Percentiles rank a stretch among this genome's conserved stretches.
These are phyloP conservation scores for Penicillium sp. DNA, from an alignment of 2,329 filamentous ascomycete species.

Conservation along the genomic window DNA sequence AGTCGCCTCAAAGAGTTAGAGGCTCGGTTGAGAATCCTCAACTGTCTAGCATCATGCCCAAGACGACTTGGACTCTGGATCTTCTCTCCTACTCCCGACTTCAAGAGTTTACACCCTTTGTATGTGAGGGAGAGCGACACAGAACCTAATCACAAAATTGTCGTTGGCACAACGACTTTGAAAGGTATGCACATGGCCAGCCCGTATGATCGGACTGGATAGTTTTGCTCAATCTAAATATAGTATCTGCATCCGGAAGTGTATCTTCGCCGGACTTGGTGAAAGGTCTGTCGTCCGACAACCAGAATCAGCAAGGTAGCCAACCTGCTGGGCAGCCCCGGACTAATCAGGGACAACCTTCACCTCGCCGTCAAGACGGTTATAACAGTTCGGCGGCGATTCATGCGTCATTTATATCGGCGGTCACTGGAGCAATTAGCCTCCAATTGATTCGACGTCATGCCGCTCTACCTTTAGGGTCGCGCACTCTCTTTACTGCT, in stretches of 20 bases:
- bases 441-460: constrained; percentile 36
- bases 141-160: constrained; percentile 30
- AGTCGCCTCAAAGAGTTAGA: constrained; percentile 41
- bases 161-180: constrained; percentile 31
- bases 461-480: constrained; percentile 40
- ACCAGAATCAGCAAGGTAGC: constrained; percentile 19
- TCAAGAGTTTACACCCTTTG: constrained; percentile 34
- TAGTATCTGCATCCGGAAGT: constrained; percentile 38
- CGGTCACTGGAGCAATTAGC: constrained; percentile 37
- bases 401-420: constrained; percentile 41
- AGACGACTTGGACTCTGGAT: constrained; percentile 41
- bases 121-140: constrained; percentile 25
- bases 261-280: constrained; percentile 35
- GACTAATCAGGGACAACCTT: constrained; percentile 22
- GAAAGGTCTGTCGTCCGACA: constrained; percentile 35
- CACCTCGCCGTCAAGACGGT: constrained; percentile 30
- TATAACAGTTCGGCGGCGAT: constrained; percentile 35
- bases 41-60: constrained; percentile 40
- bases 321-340: constrained; percentile 25
- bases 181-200: constrained; percentile 28
- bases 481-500: constrained; percentile 39
- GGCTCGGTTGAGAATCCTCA: constrained; percentile 34
- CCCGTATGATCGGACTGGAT: neutral
- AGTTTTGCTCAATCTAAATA: constrained; percentile 6
- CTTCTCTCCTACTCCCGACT: constrained; percentile 40